Conservation (phyloP, 2,329 filamentous ascomycete species). For the Aaosphaeria arxii region DNA sequence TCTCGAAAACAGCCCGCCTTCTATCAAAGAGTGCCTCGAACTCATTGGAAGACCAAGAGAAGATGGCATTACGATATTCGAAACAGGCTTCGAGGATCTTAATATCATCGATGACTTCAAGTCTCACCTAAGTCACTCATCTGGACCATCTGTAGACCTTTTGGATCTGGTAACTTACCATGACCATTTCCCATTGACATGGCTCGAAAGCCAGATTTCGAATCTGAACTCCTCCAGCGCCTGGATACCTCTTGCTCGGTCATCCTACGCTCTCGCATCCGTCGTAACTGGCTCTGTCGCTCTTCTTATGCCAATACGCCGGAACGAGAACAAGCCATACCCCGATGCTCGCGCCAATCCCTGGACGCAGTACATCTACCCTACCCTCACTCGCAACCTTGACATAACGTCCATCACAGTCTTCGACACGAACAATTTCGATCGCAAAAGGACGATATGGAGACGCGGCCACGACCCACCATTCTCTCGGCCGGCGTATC, state of each 20-base stretch:
- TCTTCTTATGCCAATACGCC: not conserved
- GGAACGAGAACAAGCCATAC: not conserved
- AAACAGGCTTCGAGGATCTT: too few species aligned
- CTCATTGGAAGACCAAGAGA: too few species aligned
- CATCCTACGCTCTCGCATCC: slow-evolving; percentile 1
- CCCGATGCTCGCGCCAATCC: not conserved
- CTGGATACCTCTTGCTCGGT: not conserved
- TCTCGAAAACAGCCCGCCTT: too few species aligned
- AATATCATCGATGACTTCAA: too few species aligned
- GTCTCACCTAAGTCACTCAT: too few species aligned
- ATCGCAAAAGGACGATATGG: slow-evolving; percentile 1
- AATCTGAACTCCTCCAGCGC: too few species aligned
- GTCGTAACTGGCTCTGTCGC: not conserved
- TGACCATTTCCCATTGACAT: too few species aligned
- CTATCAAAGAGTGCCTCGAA: too few species aligned
- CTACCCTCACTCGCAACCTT: not conserved
- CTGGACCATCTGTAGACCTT: too few species aligned
- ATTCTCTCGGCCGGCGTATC: not conserved
- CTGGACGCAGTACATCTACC: slow-evolving; percentile 1
- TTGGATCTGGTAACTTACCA: too few species aligned
- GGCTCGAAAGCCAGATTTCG: too few species aligned
- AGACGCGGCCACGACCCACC: not conserved
- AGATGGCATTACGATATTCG: too few species aligned
- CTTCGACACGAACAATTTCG: not conserved
- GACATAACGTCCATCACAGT: not conserved